phyloP scores from a whole-genome alignment of 1,284 basidiomycete genomes.

The Austroboletus novae-zelandiae region DNA sequence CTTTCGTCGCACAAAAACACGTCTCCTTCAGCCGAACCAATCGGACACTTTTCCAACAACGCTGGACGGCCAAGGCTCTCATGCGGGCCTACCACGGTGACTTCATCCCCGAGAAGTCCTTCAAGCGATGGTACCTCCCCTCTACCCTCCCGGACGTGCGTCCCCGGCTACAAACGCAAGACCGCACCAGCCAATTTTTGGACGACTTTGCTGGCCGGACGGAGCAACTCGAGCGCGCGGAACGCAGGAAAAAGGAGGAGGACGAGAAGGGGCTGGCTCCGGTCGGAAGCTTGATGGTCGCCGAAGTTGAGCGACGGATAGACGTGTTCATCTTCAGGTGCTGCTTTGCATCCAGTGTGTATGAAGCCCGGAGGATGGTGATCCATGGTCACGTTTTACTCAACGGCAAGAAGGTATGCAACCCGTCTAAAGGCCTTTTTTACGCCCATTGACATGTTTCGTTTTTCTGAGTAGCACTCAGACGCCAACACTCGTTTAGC shows the following conservation, averaged over 20 bases:
- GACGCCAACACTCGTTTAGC: constrained; percentile 90
- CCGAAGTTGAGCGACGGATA: constrained; percentile 90
- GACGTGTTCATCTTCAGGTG: constrained; percentile 91
- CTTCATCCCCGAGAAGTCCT: constrained; percentile 88
- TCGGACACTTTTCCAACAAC: constrained; percentile 85
- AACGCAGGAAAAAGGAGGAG: constrained; percentile 50
- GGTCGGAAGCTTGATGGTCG: constrained; percentile 89
- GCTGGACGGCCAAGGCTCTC: constrained; percentile 89
- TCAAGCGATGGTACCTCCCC: constrained; percentile 96
- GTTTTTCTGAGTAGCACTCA: constrained; percentile 52
- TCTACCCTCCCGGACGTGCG: constrained; percentile 84
- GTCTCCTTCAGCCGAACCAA: constrained; percentile 58
- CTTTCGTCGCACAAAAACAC: constrained; percentile 47
- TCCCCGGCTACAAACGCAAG: constrained; percentile 43
- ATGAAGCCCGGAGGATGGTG: constrained; percentile 85
- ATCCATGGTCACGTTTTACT: constrained; percentile 86
- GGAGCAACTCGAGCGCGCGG: constrained; percentile 44
- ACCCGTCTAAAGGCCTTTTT: constrained; percentile 3
- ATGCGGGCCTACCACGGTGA: constrained; percentile 96
- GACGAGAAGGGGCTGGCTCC: constrained; percentile 67
- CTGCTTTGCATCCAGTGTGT: constrained; percentile 90
- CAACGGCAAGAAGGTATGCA: constrained; percentile 84
- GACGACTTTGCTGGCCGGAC: constrained; percentile 59
- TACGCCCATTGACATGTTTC: constrained; percentile 1
- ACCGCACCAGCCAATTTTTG: constrained; percentile 44